Base-by-base conservation (phyloP, 306 rosid genomes). In the Vicia villosa region DNA sequence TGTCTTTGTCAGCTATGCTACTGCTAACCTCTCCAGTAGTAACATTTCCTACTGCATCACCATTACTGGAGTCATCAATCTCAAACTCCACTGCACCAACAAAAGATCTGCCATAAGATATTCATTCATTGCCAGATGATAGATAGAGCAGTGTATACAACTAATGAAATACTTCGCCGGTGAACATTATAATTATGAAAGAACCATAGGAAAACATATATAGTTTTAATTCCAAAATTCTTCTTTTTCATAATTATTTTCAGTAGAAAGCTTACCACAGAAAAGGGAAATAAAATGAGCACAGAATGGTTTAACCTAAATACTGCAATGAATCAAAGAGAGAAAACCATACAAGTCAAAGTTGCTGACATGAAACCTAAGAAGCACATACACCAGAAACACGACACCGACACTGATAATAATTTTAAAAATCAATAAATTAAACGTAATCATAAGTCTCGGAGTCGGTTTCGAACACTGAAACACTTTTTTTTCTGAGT, bases 51-150 rank as follows among this genome's bases (percentile, higher is more conserved):
- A 83, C 71, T 26, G 79, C 75, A 66, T 89, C 89, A 0, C 82
- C 78, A 77, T 83, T 83, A 63, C 76, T 20, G 68, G 81, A 77
- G 16, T 79, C 88, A 56, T 81, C 89, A 71, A 81, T 64, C 68
- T 76, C 86, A 86, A 86, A 83, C 74, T 94, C 99, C 95, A 94
- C 99, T 94, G 88, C 92, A 84, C 54, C 57, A 68, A 81, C 37
- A 84, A 69, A 62, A 70, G 32, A 20, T 20, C 46, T 75, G 10
- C 16, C 24, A 45, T 79, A 56, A 63, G 79, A 21, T 51, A 34
- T 34, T 34, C 28, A 63, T 37, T 56, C 63, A 20, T 30, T 54
- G 70, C 30, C 21, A 45, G 15, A 34, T 68, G 51, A 68, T 19
- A 77, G 40, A 42, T 52, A 75, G 40, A 67, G 49, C 56, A 49